Percentiles rank a stretch among this genome's conserved stretches.
These are phyloP conservation scores for Annulohypoxylon bovei DNA, from an alignment of 495 filamentous ascomycete species.

Conservation along the genomic window DNA sequence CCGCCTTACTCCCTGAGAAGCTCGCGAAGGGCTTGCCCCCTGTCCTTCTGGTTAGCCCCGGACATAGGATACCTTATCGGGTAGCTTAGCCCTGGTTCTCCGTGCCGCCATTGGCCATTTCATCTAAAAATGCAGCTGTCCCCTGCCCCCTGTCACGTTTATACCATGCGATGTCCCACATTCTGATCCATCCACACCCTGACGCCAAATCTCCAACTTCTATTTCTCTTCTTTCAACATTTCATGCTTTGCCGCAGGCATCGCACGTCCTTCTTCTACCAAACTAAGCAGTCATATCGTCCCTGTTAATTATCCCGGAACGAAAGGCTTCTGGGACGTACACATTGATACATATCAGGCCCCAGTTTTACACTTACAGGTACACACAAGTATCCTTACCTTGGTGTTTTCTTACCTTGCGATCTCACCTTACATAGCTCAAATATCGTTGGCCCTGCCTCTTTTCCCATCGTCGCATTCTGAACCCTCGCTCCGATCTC, in stretches of 20 bases:
- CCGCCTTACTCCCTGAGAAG: conserved; percentile 43
- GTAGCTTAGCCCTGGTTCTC: conserved; percentile 50
- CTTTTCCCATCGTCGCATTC: conserved; percentile 36
- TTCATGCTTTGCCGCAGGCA: conserved; percentile 47
- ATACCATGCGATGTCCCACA: conserved; percentile 57
- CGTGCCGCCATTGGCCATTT: conserved; percentile 57
- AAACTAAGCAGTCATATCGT: conserved; percentile 46
- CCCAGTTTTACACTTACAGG: conserved; percentile 38
- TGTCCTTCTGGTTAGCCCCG: conserved; percentile 56
- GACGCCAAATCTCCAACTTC: conserved; percentile 45
- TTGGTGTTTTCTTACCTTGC: conserved; percentile 54
- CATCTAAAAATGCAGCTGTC: conserved; percentile 56
- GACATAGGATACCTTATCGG: conserved; percentile 56
- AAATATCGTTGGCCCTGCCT: conserved; percentile 40
- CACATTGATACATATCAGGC: conserved; percentile 37
- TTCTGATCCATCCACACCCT: conserved; percentile 53
- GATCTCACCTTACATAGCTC: conserved; percentile 42
- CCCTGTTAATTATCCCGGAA: conserved; percentile 44
- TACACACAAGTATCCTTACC: conserved; percentile 43
- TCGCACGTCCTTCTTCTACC: conserved; percentile 45
- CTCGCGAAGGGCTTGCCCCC: conserved; percentile 40
- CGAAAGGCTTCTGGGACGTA: conserved; percentile 39
- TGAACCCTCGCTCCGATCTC: conserved; percentile 43
- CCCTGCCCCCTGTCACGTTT: conserved; percentile 53
- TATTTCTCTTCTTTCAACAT: conserved; percentile 38